A percentile compares a stretch with the other conserved stretches of the same genome.
phyloP scores from a whole-genome alignment of 208 protist genomes.

The Trypanosoma melophagium region DNA sequence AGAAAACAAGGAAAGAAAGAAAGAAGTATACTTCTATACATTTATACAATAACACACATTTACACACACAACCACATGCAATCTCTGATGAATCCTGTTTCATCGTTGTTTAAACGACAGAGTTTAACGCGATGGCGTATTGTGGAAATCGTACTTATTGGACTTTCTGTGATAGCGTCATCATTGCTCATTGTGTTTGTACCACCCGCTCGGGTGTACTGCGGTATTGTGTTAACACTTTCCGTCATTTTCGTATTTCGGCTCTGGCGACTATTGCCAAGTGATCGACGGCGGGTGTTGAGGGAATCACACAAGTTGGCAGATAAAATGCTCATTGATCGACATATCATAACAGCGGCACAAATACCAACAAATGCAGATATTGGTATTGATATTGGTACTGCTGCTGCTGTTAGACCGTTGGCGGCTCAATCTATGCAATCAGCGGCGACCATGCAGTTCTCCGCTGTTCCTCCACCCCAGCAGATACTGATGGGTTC shows the following conservation, averaged over 20 bases:
- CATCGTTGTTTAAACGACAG: background rate
- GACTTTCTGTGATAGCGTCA: conserved; percentile 12
- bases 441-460: no score
- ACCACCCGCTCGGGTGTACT: conserved; percentile 31
- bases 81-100: background rate
- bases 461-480: no score
- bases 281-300: conserved; percentile 24
- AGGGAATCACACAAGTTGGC: conserved; percentile 13
- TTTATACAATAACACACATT: background rate
- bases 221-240: conserved; percentile 31
- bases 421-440: background rate
- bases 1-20: background rate
- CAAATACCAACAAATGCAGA: background rate
- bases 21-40: background rate
- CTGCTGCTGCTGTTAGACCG: background rate
- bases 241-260: conserved; percentile 33
- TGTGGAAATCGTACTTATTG: conserved; percentile 17
- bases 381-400: no score
- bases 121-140: background rate
- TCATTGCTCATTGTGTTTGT: conserved; percentile 35
- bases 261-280: conserved; percentile 56
- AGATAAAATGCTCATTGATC: conserved; percentile 10
- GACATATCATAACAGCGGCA: background rate
- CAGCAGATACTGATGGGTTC: background rate
- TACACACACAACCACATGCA: background rate